Evolutionary conservation across 805 yeast genomes (phyloP), one percentile per base, ranked within the genome.

Genomic region (Candida coquimbonensis): DNA sequence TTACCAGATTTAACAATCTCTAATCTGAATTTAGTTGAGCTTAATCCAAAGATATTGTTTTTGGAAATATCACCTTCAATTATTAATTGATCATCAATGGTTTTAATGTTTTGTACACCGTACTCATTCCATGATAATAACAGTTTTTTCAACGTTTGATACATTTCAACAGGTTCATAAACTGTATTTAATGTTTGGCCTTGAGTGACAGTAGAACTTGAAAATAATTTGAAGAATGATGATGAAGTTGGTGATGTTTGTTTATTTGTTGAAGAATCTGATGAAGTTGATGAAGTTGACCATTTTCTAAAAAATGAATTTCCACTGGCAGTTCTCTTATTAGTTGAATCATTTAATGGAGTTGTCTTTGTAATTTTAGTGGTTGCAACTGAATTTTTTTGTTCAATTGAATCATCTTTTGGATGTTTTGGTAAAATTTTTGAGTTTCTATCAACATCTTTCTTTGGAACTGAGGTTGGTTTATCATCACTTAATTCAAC

Each of bases 61-160:
- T 75, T 78, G 1, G 87, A 69, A 32, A 84, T 74, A 17, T 77
- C 70, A 44, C 88, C 90, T n/a, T 73, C 74, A 29, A 84, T 69
- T 31, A 68, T 69, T 54, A 67, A 61, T 7, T 66, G 61, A 5
- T 66, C 62, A 19, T 69, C 66, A 52, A 73, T 73, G 39, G 75
- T 63, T 35, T 63, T 66, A 48, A 84, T 69, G 49, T 78, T 73
- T 52, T 74, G 77, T 54, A 84, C 64, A 9, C 93, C 91, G 55
- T 83, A 83, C 49, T 75, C 78, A 13, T 78, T 73, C 93, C 93
- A 84, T 16, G 83, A 78, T 39, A 63, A 68, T 52, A 84, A 66
- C 45, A 84, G 70, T 38, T 84, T 77, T 58, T 68, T 73, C 53
- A 84, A 65, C 3, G 88, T 87, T 38, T 78, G 77, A 49, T 76